These are phyloP conservation scores for Draba incana DNA, from an alignment of 345 rosid species.

Conservation along the genomic window DNA sequence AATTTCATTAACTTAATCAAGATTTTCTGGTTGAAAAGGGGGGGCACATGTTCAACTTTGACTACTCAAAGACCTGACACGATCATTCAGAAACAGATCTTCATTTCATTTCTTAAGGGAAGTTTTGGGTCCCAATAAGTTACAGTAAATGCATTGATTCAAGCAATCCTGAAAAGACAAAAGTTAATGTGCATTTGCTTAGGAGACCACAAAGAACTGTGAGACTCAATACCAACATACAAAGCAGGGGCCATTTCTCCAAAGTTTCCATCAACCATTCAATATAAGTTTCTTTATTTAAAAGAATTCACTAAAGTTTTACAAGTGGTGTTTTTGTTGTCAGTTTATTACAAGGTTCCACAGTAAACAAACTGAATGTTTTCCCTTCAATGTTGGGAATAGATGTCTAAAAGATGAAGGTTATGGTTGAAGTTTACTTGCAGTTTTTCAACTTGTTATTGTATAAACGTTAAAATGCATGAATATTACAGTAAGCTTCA, in stretches of 20 bases:
- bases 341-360: not conserved
- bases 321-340: too few relatives aligned
- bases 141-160: not conserved
- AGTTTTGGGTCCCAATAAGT: not conserved
- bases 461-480: not conserved
- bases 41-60: slow-evolving; percentile 8
- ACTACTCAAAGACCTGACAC: slow-evolving; percentile 1
- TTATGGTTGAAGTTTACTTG: not conserved
- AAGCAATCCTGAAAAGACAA: not conserved
- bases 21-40: not conserved
- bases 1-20: not conserved
- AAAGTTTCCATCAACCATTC: not conserved
- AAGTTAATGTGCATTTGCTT: too few relatives aligned
- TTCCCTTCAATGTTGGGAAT: not conserved
- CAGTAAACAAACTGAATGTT: not conserved
- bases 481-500: not conserved
- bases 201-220: too few relatives aligned
- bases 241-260: not conserved
- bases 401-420: not conserved
- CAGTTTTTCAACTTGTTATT: not conserved
- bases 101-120: not conserved
- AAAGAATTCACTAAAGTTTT: too few relatives aligned
- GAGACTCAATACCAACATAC: not conserved
- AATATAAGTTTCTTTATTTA: not conserved
- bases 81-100: not conserved